Conservation (phyloP, 768 basidiomycete species). For the Agaricus sinodeliciosus region DNA sequence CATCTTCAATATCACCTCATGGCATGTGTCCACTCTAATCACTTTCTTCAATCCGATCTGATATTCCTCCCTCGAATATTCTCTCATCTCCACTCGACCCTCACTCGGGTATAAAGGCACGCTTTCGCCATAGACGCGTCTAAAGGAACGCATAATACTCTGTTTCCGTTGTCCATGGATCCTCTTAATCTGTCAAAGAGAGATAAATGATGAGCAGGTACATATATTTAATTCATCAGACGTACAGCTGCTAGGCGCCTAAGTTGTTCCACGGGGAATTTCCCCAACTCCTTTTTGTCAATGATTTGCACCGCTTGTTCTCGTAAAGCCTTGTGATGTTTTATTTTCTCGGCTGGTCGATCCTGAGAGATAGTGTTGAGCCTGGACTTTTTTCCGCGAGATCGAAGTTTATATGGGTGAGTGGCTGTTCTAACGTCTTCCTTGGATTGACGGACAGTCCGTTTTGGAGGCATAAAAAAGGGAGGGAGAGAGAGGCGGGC, state of each 20-base stretch:
- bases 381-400: not conserved
- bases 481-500: not conserved
- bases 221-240: not conserved
- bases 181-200: not conserved
- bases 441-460: not conserved
- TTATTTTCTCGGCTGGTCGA: slow-evolving; percentile 2
- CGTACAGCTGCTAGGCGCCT: slow-evolving; percentile 3
- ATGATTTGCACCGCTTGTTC: slow-evolving; percentile 3
- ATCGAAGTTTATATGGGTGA: slow-evolving; percentile 7
- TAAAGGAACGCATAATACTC: slow-evolving; percentile 6
- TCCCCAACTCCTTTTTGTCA: slow-evolving; percentile 2
- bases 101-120: slow-evolving; percentile 7
- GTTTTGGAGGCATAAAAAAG: slow-evolving; percentile 2
- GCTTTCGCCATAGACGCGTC: not conserved
- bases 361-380: not conserved
- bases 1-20: slow-evolving; percentile 3
- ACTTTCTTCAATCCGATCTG: slow-evolving; percentile 3
- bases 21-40: slow-evolving; percentile 2
- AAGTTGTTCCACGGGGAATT: slow-evolving; percentile 5
- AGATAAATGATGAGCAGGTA: not conserved
- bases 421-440: not conserved
- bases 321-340: slow-evolving; percentile 5
- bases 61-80: slow-evolving; percentile 5
- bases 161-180: slow-evolving; percentile 5
- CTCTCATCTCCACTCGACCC: slow-evolving; percentile 8